phyloP scores from a whole-genome alignment of 75 land plant species.

The Selaginella tamariscina region DNA sequence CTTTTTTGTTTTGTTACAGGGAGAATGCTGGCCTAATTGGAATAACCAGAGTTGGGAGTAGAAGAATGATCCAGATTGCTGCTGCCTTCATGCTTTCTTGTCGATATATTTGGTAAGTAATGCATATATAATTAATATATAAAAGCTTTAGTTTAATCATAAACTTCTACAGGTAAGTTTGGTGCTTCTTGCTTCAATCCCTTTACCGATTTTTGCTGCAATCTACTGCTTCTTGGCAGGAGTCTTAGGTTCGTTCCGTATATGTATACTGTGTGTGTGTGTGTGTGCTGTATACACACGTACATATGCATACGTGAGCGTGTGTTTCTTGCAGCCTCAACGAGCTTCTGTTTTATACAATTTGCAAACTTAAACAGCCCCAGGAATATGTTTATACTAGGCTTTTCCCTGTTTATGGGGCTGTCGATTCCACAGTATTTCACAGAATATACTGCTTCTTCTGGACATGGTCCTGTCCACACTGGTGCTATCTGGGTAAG shows the following conservation, averaged over 20 bases:
- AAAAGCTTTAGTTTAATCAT: too few species aligned
- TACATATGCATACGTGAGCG: too few species aligned
- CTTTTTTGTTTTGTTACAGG: slow-evolving; percentile 18
- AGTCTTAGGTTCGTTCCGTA: slow-evolving; percentile 7
- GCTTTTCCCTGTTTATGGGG: slow-evolving; percentile 40
- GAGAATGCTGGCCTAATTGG: slow-evolving; percentile 76
- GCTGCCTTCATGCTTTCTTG: slow-evolving; percentile 71
- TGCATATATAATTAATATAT: too few species aligned
- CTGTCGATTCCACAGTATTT: slow-evolving; percentile 9
- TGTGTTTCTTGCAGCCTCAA: slow-evolving; percentile 68
- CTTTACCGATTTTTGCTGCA: neutral
- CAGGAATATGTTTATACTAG: slow-evolving; percentile 67
- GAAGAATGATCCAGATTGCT: slow-evolving; percentile 71
- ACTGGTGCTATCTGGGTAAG: slow-evolving; percentile 5
- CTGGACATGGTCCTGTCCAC: slow-evolving; percentile 8
- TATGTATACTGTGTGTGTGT: too few species aligned
- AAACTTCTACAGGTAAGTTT: neutral
- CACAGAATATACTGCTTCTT: neutral
- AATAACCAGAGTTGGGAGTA: slow-evolving; percentile 59
- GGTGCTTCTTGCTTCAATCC: slow-evolving; percentile 11
- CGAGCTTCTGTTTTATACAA: slow-evolving; percentile 72
- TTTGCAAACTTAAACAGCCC: slow-evolving; percentile 75
- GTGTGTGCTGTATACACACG: too few species aligned
- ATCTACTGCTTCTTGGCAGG: slow-evolving; percentile 6
- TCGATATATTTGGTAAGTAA: slow-evolving; percentile 56